Percentiles rank a stretch among this genome's conserved stretches.
phyloP scores from a whole-genome alignment of 176 grass and related monocot genomes.

The Paspalum vaginatum region DNA sequence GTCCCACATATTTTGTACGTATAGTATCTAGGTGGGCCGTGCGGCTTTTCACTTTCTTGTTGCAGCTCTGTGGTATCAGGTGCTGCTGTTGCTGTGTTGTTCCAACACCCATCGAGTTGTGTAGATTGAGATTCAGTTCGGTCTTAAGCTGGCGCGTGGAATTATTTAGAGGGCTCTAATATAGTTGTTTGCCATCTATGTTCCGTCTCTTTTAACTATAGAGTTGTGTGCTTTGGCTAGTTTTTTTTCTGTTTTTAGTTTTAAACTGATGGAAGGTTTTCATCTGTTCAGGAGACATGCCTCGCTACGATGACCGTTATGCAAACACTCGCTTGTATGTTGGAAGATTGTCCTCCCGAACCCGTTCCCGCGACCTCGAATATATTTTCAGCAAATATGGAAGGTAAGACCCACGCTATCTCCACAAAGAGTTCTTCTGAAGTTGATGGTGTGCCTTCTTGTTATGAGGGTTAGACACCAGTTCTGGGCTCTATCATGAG shows the following conservation, averaged over 20 bases:
- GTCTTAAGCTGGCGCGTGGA: background rate
- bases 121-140: background rate
- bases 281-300: conserved; percentile 79
- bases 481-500: background rate
- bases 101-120: background rate
- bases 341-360: conserved; percentile 72
- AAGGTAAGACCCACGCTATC: conserved; percentile 57
- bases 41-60: background rate
- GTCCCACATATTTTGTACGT: too few relatives aligned
- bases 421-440: background rate
- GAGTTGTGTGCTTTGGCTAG: too few relatives aligned
- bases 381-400: conserved; percentile 92
- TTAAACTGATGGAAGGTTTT: background rate
- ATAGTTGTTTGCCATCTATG: background rate
- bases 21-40: background rate
- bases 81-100: background rate
- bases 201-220: background rate
- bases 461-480: background rate
- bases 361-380: conserved; percentile 85
- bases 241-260: background rate
- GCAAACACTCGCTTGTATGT: conserved; percentile 83
- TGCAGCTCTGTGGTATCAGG: background rate
- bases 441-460: background rate
- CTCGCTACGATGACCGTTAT: conserved; percentile 85
- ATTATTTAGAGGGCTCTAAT: background rate